These are phyloP conservation scores for Pseudogymnoascus sp. DNA, from an alignment of 2,329 filamentous ascomycete species.

Conservation along the genomic window DNA sequence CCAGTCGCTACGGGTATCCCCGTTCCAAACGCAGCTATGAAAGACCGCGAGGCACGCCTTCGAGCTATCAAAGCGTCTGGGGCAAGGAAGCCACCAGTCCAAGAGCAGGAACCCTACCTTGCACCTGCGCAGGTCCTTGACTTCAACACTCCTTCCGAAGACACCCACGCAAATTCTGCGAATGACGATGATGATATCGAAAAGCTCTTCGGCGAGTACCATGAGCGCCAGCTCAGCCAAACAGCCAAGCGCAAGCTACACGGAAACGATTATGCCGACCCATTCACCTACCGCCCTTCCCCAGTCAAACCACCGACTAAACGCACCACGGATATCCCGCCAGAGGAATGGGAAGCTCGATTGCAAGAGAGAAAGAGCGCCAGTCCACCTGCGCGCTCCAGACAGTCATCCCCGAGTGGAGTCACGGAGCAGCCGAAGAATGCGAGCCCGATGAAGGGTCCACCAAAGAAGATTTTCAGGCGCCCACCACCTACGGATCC, in stretches of 20 bases:
- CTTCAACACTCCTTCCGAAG: constrained; percentile 7
- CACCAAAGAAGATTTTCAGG: neutral
- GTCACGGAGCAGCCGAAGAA: neutral
- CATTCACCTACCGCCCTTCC: neutral
- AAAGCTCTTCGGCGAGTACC: constrained; percentile 16
- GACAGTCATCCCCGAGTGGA: neutral
- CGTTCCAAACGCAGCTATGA: constrained; percentile 21
- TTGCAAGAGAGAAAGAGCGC: neutral
- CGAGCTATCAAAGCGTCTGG: constrained; percentile 28
- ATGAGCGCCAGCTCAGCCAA: neutral
- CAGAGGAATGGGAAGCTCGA: neutral
- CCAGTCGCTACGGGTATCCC: constrained; percentile 18
- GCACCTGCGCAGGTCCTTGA: constrained; percentile 20
- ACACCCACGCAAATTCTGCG: constrained; percentile 15
- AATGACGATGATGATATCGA: constrained; percentile 20
- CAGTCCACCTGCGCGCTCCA: neutral
- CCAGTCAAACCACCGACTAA: neutral
- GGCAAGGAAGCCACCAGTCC: neutral
- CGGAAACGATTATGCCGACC: neutral
- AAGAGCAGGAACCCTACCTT: constrained; percentile 10
- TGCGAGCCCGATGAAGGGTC: neutral
- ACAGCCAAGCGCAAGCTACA: neutral
- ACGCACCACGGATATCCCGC: neutral
- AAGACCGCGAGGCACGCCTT: constrained; percentile 34
- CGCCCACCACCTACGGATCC: neutral